Base-by-base conservation (phyloP, 2,329 filamentous ascomycete genomes). In the Talaromyces albobiverticillius region DNA sequence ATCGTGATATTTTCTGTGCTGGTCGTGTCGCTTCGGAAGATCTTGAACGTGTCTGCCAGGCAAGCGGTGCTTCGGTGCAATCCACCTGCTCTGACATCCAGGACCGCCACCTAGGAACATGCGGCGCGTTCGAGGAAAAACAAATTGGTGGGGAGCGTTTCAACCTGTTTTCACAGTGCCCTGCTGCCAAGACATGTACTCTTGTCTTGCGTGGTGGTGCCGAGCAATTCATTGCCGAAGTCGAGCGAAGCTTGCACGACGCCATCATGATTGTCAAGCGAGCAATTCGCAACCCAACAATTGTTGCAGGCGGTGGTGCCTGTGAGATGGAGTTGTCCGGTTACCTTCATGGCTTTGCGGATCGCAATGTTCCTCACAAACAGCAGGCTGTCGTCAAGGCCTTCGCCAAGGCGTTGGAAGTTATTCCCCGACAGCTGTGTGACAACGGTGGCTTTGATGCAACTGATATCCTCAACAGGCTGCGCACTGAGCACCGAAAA, bases 231-330 rank as follows among this genome's bases (percentile, higher is more conserved):
- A 99, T 99, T 65, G 94, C 94, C 55, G 94, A 99, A 74, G 94
- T 96, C 1, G 94, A 99, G 80, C 89, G 94, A 60, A 96, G 90
- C 69, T 83, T 99, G 62, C 94, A 99, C 80, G 94, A 99, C 68
- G 94, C 94, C 64, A 97, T 99, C 76, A 99, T 99, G 94, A 96
- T 99, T 67, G 94, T 99, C 69, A 97, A 97, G 84, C 91, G 95
- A 58, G 90, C 94, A 25, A 90, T 97, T 74, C 90, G 90, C 79
- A 95, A 97, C 80, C 87, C 87, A 68, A 89, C 84, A 69, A 96
- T 99, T 61, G 94, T 99, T 23, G 94, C 92, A 43, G 94, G 94
- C 65, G 94, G 94, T 64, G 94, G 94, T 70, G 93, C 94, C 16
- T 86, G 82, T 65, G 94, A 99, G 80, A 97, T 99, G 93, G 94